A percentile compares a stretch with the other conserved stretches of the same genome.
Conservation (phyloP, 108 stramenopile species). For the Nitzschia sp. region DNA sequence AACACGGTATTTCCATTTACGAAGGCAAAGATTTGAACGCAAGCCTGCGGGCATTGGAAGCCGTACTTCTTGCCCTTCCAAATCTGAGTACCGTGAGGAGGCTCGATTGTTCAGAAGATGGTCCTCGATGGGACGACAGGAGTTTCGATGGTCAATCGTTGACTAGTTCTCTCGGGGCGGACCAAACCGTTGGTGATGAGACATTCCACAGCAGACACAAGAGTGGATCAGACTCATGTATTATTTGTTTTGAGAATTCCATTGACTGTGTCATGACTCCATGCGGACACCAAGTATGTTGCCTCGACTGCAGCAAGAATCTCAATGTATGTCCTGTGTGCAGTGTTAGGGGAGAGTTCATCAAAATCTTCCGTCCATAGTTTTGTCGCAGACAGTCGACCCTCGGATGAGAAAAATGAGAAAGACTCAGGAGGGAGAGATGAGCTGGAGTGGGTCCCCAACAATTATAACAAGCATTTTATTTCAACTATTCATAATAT, state of each 20-base stretch:
- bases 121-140: slow-evolving; percentile 40
- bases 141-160: slow-evolving; percentile 37
- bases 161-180: slow-evolving; percentile 35
- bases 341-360: slow-evolving; percentile 53
- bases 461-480: no score
- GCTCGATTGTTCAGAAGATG: neutral
- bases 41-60: slow-evolving; percentile 65
- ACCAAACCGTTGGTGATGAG: slow-evolving; percentile 36
- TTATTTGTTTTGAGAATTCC: slow-evolving; percentile 55
- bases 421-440: no score
- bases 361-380: slow-evolving; percentile 67
- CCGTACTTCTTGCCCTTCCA: slow-evolving; percentile 41
- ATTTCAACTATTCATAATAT: no score
- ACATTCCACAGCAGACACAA: slow-evolving; percentile 5
- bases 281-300: slow-evolving; percentile 81
- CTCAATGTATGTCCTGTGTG: slow-evolving; percentile 65
- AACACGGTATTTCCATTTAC: slow-evolving; percentile 62
- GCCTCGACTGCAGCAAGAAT: slow-evolving; percentile 54
- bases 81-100: slow-evolving; percentile 1
- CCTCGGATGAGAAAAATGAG: no score
- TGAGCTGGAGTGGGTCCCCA: no score
- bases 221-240: slow-evolving; percentile 43
- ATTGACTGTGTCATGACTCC: slow-evolving; percentile 81
- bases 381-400: neutral
- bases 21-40: slow-evolving; percentile 52